Evolutionary conservation across 116 monocot species (phyloP).

Genomic region (Papilionanthe hybrid): DNA sequence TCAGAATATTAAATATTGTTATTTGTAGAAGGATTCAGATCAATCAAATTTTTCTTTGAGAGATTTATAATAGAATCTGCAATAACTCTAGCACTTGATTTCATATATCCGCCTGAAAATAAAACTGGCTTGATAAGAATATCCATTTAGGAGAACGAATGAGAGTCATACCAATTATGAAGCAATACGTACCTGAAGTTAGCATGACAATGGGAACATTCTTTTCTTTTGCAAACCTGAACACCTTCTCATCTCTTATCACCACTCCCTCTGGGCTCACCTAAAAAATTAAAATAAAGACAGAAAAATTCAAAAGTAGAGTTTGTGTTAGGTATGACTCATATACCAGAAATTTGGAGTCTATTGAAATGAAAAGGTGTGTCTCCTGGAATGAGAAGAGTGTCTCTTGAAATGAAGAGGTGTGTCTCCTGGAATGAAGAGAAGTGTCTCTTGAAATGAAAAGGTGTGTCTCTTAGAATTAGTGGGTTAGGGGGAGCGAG

Average conservation of each 20-base stretch:
- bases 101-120: conserved; percentile 90
- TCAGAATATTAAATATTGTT: background rate
- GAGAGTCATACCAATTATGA: background rate
- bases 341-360: no score
- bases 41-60: conserved; percentile 55
- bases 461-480: no score
- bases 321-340: no score
- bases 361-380: no score
- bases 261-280: conserved; percentile 71
- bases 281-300: conserved; percentile 15
- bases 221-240: conserved; percentile 71
- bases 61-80: conserved; percentile 88
- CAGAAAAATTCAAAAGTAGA: no score
- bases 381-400: no score
- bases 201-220: conserved; percentile 80
- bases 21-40: conserved; percentile 14
- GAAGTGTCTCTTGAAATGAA: no score
- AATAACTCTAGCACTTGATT: conserved; percentile 85
- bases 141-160: background rate
- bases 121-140: background rate
- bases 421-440: no score
- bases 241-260: conserved; percentile 89
- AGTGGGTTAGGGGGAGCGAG: no score
- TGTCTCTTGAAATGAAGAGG: no score
- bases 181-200: conserved; percentile 52